Base-by-base conservation (phyloP, 805 yeast species). In the Wickerhamiella galacta region DNA sequence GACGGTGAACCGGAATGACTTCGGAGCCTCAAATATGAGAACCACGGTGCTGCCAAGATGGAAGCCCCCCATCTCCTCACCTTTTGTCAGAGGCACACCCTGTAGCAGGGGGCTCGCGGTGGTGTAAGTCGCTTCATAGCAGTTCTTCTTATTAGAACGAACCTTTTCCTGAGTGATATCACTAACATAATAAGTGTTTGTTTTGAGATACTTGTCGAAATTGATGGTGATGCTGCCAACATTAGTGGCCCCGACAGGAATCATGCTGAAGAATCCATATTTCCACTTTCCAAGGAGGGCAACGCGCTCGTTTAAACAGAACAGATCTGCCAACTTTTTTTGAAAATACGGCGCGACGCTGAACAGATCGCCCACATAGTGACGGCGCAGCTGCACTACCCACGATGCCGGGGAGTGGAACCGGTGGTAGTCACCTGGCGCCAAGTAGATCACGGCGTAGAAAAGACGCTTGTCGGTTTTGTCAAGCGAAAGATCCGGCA, bases 211-310 rank as follows among this genome's bases (percentile, higher is more conserved):
- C 57, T 76, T 75, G 56, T 90, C 99, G 48, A 90, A 90, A 51
- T 85, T 82, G 43, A 90, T 66, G 38, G 77, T 74, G 43, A 90
- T 90, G 47, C 93, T 77, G 4, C 99, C 99, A 20, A 90, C 99
- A 57, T 90, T 90, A 2, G 98, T 90, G 16, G 99, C 99, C 10
- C 99, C 99, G 9, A 90, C 98, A 0, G 99, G 95, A 1, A 94
- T 87, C 99, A 90, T 90, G 42, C 92, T 76, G 60, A 90, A 90
- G 47, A 90, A 90, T 0, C 99, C 99, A 52, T 90, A 68, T 51
- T 78, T 80, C 98, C 98, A 90, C 48, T 81, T 74, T 1, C 99
- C 99, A 36, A 90, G 65, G 31, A 90, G 58, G 0, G 98, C 93
- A 3, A 90, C 98, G 46, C 99, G 68, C 57, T 90, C 99, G 52